Percentiles rank a stretch among this genome's conserved stretches.
phyloP scores from a whole-genome alignment of 2,329 filamentous ascomycete species.

The Epichloe sibirici region DNA sequence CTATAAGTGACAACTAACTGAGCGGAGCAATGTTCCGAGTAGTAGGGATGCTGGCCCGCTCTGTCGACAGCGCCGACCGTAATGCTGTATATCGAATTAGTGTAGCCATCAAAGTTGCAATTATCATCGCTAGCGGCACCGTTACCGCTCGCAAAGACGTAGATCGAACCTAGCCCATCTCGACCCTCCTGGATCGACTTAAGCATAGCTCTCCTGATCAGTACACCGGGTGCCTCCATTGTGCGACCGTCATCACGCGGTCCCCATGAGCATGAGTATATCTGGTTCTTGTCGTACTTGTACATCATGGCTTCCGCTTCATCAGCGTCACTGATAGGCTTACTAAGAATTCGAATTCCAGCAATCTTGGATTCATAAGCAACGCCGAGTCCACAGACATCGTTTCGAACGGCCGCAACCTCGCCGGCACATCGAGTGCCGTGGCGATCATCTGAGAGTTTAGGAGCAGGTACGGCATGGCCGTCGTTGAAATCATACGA shows the following conservation, averaged over 20 bases:
- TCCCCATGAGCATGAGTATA: slow-evolving; percentile 98
- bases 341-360: slow-evolving; percentile 85
- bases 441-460: slow-evolving; percentile 75
- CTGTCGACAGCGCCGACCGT: slow-evolving; percentile 89
- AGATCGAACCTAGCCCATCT: slow-evolving; percentile 73
- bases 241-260: slow-evolving; percentile 85
- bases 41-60: slow-evolving; percentile 80
- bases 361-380: slow-evolving; percentile 86
- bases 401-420: slow-evolving; percentile 80
- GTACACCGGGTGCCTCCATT: slow-evolving; percentile 85
- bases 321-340: slow-evolving; percentile 80
- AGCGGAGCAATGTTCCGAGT: slow-evolving; percentile 92
- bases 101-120: slow-evolving; percentile 99
- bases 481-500: slow-evolving; percentile 96
- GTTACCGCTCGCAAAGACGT: slow-evolving; percentile 91
- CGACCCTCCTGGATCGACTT: slow-evolving; percentile 86
- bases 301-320: slow-evolving; percentile 91
- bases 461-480: slow-evolving; percentile 63
- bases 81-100: slow-evolving; percentile 98
- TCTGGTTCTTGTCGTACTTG: slow-evolving; percentile 80
- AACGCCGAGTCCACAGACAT: slow-evolving; percentile 90
- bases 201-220: slow-evolving; percentile 84
- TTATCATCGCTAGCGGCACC: slow-evolving; percentile 81
- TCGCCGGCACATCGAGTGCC: slow-evolving; percentile 93
- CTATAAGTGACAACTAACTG: slow-evolving; percentile 95